Percentiles rank a stretch among this genome's conserved stretches.
These are phyloP conservation scores for Pseudovirgaria hyperparasitica DNA, from an alignment of 2,329 filamentous ascomycete genomes.

Conservation along the genomic window DNA sequence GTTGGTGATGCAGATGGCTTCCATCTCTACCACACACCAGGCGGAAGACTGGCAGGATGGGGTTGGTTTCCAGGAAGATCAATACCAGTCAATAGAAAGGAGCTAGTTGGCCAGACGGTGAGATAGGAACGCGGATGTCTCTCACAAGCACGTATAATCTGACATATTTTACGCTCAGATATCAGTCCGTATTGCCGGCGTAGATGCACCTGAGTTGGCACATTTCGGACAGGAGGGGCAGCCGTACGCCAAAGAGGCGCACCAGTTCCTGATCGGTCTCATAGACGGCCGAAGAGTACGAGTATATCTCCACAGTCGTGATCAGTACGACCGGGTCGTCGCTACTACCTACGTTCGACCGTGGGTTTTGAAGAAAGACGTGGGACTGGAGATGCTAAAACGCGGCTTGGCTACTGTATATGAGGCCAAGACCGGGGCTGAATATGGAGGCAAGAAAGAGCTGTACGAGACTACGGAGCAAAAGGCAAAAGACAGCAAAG, in stretches of 20 bases:
- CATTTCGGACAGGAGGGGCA: slow-evolving; percentile 87
- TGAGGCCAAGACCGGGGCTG: slow-evolving; percentile 78
- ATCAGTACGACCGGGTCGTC: slow-evolving; percentile 88
- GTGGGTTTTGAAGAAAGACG: slow-evolving; percentile 58
- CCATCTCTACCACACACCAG: slow-evolving; percentile 85
- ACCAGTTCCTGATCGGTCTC: slow-evolving; percentile 65
- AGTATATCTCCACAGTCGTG: slow-evolving; percentile 68
- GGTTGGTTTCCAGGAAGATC: slow-evolving; percentile 67
- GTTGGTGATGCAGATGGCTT: slow-evolving; percentile 97
- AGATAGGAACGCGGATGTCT: slow-evolving; percentile 9
- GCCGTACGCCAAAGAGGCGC: slow-evolving; percentile 68
- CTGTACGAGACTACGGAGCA: slow-evolving; percentile 55
- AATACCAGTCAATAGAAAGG: slow-evolving; percentile 55
- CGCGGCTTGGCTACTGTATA: slow-evolving; percentile 80
- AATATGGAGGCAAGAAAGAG: slow-evolving; percentile 61
- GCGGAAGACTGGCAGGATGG: slow-evolving; percentile 80
- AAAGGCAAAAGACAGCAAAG: slow-evolving; percentile 26
- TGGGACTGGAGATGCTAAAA: slow-evolving; percentile 82
- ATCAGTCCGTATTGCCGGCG: slow-evolving; percentile 74
- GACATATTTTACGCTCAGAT: slow-evolving; percentile 51
- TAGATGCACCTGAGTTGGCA: slow-evolving; percentile 85
- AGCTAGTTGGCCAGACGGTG: slow-evolving; percentile 68
- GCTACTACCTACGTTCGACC: slow-evolving; percentile 68
- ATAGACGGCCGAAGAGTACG: slow-evolving; percentile 63
- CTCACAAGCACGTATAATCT: neutral